These are phyloP conservation scores for Globisporangium paroecandrum DNA, from an alignment of 352 stramenopile species.

Conservation along the genomic window DNA sequence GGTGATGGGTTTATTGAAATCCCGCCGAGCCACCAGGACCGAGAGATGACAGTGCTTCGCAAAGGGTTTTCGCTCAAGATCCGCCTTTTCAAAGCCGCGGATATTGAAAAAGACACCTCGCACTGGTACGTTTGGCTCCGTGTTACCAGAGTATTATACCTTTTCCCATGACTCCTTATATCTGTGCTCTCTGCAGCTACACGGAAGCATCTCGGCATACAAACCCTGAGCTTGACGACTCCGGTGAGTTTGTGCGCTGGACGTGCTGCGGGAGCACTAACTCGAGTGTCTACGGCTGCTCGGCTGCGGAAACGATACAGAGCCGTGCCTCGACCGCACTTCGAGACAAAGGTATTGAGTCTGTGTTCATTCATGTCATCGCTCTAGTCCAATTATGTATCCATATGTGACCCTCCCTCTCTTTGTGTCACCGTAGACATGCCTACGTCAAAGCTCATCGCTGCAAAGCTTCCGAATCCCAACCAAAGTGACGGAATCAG, in stretches of 20 bases:
- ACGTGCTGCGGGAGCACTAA: slow-evolving; percentile 56
- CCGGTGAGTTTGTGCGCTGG: slow-evolving; percentile 58
- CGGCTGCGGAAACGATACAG: slow-evolving; percentile 11
- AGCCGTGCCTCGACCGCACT: background rate
- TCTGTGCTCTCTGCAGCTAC: slow-evolving; percentile 15
- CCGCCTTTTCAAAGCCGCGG: slow-evolving; percentile 45
- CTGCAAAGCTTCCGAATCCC: slow-evolving; percentile 26
- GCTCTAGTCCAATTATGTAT: background rate
- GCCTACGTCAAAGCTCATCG: slow-evolving; percentile 38
- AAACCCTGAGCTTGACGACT: slow-evolving; percentile 51
- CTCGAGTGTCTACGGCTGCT: slow-evolving; percentile 54
- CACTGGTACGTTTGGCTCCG: slow-evolving; percentile 22
- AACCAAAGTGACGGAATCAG: slow-evolving; percentile 21
- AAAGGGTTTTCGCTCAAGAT: slow-evolving; percentile 35
- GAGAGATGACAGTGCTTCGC: slow-evolving; percentile 9
- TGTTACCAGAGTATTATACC: background rate
- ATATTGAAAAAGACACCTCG: slow-evolving; percentile 27
- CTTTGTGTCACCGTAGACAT: slow-evolving; percentile 9
- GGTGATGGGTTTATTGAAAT: slow-evolving; percentile 52
- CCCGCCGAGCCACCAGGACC: slow-evolving; percentile 5
- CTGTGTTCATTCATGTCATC: background rate
- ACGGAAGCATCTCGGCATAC: slow-evolving; percentile 44
- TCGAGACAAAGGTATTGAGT: background rate
- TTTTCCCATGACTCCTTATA: background rate
- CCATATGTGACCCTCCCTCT: slow-evolving; percentile 6